Base-by-base conservation (phyloP, 306 rosid species). In the Quercus dentata region DNA sequence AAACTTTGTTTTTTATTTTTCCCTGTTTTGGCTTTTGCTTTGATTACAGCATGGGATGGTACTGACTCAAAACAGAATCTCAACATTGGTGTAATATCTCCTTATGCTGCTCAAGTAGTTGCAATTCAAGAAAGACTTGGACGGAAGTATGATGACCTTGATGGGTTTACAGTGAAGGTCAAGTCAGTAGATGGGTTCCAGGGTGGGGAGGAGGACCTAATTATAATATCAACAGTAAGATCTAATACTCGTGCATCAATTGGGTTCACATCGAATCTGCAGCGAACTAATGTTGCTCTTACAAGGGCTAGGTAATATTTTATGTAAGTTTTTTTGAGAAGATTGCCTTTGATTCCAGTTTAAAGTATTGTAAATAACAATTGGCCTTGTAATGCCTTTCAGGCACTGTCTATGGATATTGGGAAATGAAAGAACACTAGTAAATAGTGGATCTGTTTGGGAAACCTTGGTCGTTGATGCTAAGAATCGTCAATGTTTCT, bases 51-150 rank as follows among this genome's bases (percentile, higher is more conserved):
- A 13, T 90, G 94, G 94, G 13, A n/a, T 19, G 87, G 31, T 28
- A 12, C n/a, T 19, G 87, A 27, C 44, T 84, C 85, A 21, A 61
- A 80, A 28, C 76, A 73, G 67, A 78, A 82, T 51, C 67, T 93
- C 14, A 77, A 86, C 57, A 28, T 93, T 23, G 98, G 98, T 65
- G 76, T 91, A 23, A 86, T 93, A 35, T 93, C 98, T 58, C 98
- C 98, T n/a, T 93, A 93, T 80, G 86, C 93, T n/a, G 94, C 93
- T 33, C 98, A 93, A 85, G 97, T 91, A 35, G 83, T 55, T 31
- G 88, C 90, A 0, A 81, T 93, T 75, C 82, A 80, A 79, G 91
- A 85, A 20, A 79, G 76, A 68, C 74, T 93, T 71, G 90, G 91
- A 30, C 56, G 33, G 11, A 81, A 51, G 83, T 91, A 86, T 56